Base-by-base conservation (phyloP, 192 early-diverging fungal genomes). In the Geranomyces variabilis region DNA sequence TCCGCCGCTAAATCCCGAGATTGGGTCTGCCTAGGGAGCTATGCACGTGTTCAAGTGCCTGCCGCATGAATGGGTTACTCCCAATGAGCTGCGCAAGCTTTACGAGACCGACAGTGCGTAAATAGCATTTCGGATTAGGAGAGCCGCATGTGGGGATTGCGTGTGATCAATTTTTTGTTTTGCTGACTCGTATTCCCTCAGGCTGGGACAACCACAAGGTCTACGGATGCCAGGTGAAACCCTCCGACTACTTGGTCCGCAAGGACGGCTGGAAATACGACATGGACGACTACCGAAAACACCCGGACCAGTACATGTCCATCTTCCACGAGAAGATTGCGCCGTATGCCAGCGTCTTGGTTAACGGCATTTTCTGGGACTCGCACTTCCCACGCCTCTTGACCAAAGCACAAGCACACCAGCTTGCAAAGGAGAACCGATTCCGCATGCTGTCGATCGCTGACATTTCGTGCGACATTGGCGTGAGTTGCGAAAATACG, bases 361-460 rank as follows among this genome's bases (percentile, higher is more conserved):
- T 96, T 57, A 97, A 96, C 63, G 97, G 96, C 31, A 93, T 94
- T 36, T 99, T 94, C 81, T 99, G 97, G 97, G 90, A 94, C 73
- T 63, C 78, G 17, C 79, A 85, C 56, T 96, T 84, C 76, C 97
- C 97, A 33, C 90, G 95, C 13, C 77, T 99, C 53, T 74, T 99
- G 71, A 95, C 93, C n/a, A 93, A 84, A 19, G 83, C 86, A 53
- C 94, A 99, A 62, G 79, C 93, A n/a, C 79, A 77, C 22, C 63
- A 84, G 17, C 83, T 97, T 45, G 92, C 94, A 64, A 64, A 68
- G 49, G 78, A 88, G 44, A 84, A 90, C 36, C 85, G 83, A 49
- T 78, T 90, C 44, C 79, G 92, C 60, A 84, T 99, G 86, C 81
- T 96, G 58, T 82, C 88, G 33, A 76, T 99, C 47, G 92, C 95